phyloP scores from a whole-genome alignment of 805 yeast genomes.

The Ogataea corticis region DNA sequence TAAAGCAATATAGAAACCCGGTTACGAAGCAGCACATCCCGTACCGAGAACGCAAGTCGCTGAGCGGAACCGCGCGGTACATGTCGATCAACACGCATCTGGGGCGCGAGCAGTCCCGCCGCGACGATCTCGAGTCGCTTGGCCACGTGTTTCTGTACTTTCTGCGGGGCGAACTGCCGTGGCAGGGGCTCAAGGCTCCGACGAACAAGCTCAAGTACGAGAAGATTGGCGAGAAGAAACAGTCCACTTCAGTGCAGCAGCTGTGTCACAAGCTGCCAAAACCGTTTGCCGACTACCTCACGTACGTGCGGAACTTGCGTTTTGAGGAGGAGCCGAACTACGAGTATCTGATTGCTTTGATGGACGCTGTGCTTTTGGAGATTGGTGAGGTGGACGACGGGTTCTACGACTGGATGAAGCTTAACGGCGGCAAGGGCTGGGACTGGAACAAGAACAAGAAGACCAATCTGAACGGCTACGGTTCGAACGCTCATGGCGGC shows the following conservation, averaged over 20 bases:
- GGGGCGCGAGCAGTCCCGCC: conserved; percentile 79
- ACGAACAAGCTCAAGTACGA: conserved; percentile 83
- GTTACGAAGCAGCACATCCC: conserved; percentile 80
- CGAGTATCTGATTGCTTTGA: conserved; percentile 59
- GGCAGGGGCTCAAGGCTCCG: conserved; percentile 90
- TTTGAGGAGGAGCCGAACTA: conserved; percentile 84
- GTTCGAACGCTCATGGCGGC: conserved; percentile 39
- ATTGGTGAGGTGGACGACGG: conserved; percentile 63
- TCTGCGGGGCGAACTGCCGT: conserved; percentile 75
- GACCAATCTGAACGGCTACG: conserved; percentile 81
- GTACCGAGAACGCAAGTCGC: conserved; percentile 74
- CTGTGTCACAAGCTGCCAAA: conserved; percentile 65
- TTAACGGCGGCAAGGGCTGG: conserved; percentile 83
- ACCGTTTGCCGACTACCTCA: conserved; percentile 74
- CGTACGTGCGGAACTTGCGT: conserved; percentile 63
- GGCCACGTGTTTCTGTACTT: conserved; percentile 84
- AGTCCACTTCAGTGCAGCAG: conserved; percentile 63
- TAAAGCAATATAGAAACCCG: conserved; percentile 81
- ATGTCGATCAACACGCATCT: conserved; percentile 89
- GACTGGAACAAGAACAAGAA: conserved; percentile 72
- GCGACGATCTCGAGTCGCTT: conserved; percentile 79
- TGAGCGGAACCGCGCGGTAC: conserved; percentile 84
- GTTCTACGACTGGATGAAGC: conserved; percentile 78
- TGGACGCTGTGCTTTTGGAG: conserved; percentile 59
- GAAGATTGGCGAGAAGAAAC: conserved; percentile 80